These are phyloP conservation scores for Teunomyces tritomae DNA, from an alignment of 805 yeast genomes.

Conservation along the genomic window DNA sequence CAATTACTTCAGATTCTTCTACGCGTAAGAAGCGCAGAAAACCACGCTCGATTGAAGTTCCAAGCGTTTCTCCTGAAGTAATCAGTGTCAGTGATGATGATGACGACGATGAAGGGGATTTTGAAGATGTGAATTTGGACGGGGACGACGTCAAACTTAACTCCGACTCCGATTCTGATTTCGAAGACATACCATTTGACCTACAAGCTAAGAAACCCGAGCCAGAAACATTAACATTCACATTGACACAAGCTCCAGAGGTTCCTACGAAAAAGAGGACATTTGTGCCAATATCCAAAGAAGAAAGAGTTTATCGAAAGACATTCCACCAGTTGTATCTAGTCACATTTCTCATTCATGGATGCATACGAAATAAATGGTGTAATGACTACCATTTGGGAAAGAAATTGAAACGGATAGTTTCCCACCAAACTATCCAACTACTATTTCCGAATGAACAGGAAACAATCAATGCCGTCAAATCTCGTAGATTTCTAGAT, in stretches of 20 bases:
- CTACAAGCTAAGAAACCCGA: not conserved
- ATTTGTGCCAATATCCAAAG: constrained; percentile 43
- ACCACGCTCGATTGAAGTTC: not conserved
- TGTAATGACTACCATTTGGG: constrained; percentile 50
- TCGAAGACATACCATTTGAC: constrained; percentile 21
- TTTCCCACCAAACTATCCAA: constrained; percentile 47
- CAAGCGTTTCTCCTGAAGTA: not conserved
- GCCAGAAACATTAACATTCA: constrained; percentile 3
- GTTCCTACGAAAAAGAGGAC: constrained; percentile 21
- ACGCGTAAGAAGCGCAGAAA: constrained; percentile 2
- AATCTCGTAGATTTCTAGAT: constrained; percentile 69
- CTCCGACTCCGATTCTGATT: constrained; percentile 19
- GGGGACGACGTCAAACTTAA: constrained; percentile 8
- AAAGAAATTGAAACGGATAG: constrained; percentile 36
- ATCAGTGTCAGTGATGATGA: constrained; percentile 1
- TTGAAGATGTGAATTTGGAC: constrained; percentile 13
- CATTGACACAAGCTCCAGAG: constrained; percentile 11
- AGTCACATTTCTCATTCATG: constrained; percentile 62
- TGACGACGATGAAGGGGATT: constrained; percentile 12
- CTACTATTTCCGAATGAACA: constrained; percentile 36
- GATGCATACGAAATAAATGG: constrained; percentile 71
- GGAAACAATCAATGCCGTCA: constrained; percentile 28
- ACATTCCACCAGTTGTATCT: constrained; percentile 59
- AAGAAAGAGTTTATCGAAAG: constrained; percentile 54
- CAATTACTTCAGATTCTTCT: not conserved